phyloP scores from a whole-genome alignment of 2,329 filamentous ascomycete genomes.

The Fusarium setosum region DNA sequence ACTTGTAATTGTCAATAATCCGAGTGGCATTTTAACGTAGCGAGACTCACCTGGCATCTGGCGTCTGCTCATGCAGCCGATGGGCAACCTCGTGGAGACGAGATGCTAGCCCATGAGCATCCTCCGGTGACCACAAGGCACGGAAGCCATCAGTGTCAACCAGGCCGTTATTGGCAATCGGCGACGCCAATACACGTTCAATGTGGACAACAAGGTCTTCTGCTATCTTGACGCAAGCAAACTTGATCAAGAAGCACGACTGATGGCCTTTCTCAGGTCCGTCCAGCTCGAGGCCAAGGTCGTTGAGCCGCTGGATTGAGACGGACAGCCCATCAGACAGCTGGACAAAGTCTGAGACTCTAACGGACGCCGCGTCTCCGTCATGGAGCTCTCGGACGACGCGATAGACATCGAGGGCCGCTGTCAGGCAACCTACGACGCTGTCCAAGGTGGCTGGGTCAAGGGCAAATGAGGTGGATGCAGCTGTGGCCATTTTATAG shows the following conservation, averaged over 20 bases:
- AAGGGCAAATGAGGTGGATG: not conserved
- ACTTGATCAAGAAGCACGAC: conserved; percentile 9
- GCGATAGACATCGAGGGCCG: conserved; percentile 16
- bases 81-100: conserved; percentile 33
- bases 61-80: conserved; percentile 15
- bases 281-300: not conserved
- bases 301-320: conserved; percentile 12
- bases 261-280: not conserved
- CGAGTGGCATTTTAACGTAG: not conserved
- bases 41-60: conserved; percentile 11
- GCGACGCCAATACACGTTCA: conserved; percentile 6
- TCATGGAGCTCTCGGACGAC: conserved; percentile 19
- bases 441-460: conserved; percentile 10
- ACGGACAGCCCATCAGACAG: conserved; percentile 6
- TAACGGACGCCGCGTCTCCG: not conserved
- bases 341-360: conserved; percentile 8
- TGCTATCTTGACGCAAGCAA: conserved; percentile 41
- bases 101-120: conserved; percentile 27
- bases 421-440: conserved; percentile 33
- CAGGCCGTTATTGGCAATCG: not conserved
- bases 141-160: conserved; percentile 18
- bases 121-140: conserved; percentile 30
- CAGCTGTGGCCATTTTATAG: conserved; percentile 47
- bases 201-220: conserved; percentile 40
- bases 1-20: not conserved